Evolutionary conservation across 345 rosid species (phyloP).

Genomic region (Erucastrum elatum): DNA sequence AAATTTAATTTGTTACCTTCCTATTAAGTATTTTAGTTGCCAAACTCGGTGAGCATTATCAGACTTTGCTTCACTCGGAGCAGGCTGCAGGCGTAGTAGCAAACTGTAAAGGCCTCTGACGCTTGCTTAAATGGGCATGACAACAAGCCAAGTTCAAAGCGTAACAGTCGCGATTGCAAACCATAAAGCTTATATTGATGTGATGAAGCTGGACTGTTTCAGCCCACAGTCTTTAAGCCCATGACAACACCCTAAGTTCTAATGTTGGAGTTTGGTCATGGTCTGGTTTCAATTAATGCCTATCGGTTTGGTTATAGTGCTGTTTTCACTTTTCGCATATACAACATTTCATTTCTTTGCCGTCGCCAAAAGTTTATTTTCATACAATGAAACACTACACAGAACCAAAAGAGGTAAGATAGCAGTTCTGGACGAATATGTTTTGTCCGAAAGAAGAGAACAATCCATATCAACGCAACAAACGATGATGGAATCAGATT

Average conservation of each 20-base stretch:
- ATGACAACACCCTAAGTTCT: not conserved
- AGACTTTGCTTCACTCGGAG: too few species aligned
- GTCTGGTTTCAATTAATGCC: too few species aligned
- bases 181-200: not conserved
- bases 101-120: not conserved
- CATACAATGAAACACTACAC: not conserved
- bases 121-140: not conserved
- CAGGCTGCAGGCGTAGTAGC: not conserved
- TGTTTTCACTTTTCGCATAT: too few species aligned
- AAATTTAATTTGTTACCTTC: not conserved
- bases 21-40: not conserved
- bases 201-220: not conserved
- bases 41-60: too few species aligned
- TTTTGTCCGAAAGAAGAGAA: constrained; percentile 5
- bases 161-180: not conserved
- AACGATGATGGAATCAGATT: constrained; percentile 14
- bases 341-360: not conserved
- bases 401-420: not conserved
- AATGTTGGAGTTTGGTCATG: not conserved
- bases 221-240: not conserved
- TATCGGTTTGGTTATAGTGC: too few species aligned
- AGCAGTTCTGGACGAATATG: not conserved
- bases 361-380: not conserved
- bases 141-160: not conserved
- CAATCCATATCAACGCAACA: not conserved